phyloP scores from a whole-genome alignment of 139 green algal genomes.

The Ostreobium quekettii region DNA sequence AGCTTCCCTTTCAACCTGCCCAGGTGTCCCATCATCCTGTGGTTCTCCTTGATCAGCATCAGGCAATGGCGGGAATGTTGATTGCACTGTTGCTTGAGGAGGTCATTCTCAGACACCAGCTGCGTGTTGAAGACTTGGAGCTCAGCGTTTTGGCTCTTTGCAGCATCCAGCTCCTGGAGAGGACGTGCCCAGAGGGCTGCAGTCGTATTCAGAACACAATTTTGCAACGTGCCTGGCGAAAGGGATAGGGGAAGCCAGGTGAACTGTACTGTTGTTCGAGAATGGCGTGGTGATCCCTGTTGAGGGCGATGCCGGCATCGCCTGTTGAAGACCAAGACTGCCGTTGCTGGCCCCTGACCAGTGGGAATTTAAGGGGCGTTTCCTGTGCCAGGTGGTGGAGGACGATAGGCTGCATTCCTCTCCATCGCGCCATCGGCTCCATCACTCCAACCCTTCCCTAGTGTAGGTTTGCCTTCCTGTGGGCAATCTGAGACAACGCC shows the following conservation, averaged over 20 bases:
- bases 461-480: neutral
- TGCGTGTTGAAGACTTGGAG: neutral
- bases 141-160: neutral
- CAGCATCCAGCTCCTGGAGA: conserved; percentile 11
- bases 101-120: conserved; percentile 2
- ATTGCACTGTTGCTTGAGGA: conserved; percentile 8
- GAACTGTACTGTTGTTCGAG: neutral
- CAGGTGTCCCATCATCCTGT: conserved; percentile 4
- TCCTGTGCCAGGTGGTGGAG: no score
- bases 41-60: conserved; percentile 15
- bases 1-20: neutral
- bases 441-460: neutral
- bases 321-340: no score
- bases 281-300: neutral
- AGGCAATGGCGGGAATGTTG: conserved; percentile 12
- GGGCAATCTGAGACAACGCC: no score
- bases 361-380: no score
- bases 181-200: neutral
- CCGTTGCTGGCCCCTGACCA: no score
- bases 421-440: neutral
- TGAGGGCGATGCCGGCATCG: neutral
- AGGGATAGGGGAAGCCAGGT: neutral
- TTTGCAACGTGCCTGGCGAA: no score
- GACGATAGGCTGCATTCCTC: neutral
- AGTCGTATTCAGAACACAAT: no score